Base-by-base conservation (phyloP, 352 stramenopile species). In the Peronospora farinosa region DNA sequence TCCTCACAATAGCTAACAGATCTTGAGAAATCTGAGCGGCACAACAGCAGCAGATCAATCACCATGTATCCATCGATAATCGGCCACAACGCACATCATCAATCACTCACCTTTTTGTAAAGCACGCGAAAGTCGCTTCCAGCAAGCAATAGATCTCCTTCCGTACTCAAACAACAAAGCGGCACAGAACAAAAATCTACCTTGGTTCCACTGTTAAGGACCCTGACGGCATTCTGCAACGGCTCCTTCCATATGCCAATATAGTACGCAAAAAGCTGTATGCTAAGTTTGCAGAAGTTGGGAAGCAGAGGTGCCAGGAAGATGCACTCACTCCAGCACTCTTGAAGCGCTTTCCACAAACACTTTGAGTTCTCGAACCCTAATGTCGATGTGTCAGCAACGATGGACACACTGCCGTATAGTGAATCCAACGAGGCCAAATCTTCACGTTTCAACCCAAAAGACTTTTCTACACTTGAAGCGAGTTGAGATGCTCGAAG, bases 51-150 rank as follows among this genome's bases (percentile, higher is more conserved):
- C 13, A 17, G 1, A 48, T 10, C 13, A 23, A 8, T 39, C 53
- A 28, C n/a, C 2, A 37, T 23, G 16, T 12, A 17, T 27, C 9
- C 8, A 23, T 28, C 15, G n/a, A 40, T 35, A 17, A 38, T 27
- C 4, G 37, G 30, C 7, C 8, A 44, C 15, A 40, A 33, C 7
- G 7, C 7, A 15, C 6, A n/a, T 27, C 40, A 35, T 15, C 31
- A 11, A 31, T 2, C 13, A n/a, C n/a, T 8, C 47, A 93, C 82
- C 56, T 84, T 84, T 15, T 64, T 40, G 2, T 54, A 42, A 2
- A 94, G 52, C 16, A 84, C 19, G 12, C 84, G 70, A n/a, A 92
- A 86, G 41, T 94, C 78, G 19, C 72, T 88, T 35, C 69, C 83
- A 32, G 77, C 74, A 42, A 63, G 75, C 7, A 88, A 32, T n/a